Evolutionary conservation across 2,329 filamentous ascomycete genomes (phyloP), one percentile per base, ranked within the genome.

Genomic region (Neonectria sp.): DNA sequence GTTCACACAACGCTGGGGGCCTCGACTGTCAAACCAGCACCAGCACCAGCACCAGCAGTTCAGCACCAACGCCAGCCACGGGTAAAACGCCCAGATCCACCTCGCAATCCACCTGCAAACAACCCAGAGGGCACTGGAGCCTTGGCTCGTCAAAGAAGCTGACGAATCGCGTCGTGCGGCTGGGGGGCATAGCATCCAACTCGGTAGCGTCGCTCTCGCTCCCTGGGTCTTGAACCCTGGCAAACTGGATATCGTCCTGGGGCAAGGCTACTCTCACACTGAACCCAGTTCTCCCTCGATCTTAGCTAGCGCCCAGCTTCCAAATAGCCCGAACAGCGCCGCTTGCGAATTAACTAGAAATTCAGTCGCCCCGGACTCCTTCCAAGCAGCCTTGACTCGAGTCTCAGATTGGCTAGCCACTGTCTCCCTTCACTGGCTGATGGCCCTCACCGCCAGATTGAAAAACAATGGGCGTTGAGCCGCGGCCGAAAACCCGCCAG

Each of bases 381-480:
- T 72, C 63, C 63, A 73, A 66, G 61, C 67, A 67, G 35, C 49
- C 67, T 71, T 70, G 66, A 68, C 55, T 70, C 67, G 60, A 65
- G 71, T 67, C 65, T 59, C 63, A 69, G 65, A 63, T 71, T 72
- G 65, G 65, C 56, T 56, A 40, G 51, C 55, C 60, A 51, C 49
- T 33, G 56, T 53, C 68, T 68, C 45, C 68, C 52, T 63, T 62
- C 65, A 37, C 63, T 67, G 51, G 59, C 66, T 40, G 46, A 63
- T 48, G 65, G 60, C 57, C 65, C 73, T 76, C 74, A 76, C 74
- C 74, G 74, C 74, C 70, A 76, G 68, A 76, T 76, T 68, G 65
- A 46, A 52, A 45, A 51, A 66, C 55, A 68, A 73, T 71, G 69
- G 68, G 49, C 67, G 70, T 69, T 73, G 68, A 71, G 71, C 60